Conservation (phyloP, 177 flowering plant genomes). For the Vitis hybrid region DNA sequence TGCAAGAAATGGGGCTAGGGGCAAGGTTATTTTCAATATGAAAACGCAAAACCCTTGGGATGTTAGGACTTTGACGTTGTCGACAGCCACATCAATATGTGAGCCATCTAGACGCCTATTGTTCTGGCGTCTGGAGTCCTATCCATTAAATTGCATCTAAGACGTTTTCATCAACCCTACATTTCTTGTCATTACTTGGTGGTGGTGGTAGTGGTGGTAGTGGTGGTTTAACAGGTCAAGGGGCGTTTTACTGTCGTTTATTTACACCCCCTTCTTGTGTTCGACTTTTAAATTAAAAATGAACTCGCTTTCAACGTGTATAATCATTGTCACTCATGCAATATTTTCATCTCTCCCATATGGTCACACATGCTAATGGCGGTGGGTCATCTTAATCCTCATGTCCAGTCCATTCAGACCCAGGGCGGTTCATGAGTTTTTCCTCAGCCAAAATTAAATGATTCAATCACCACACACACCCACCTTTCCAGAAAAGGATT, state of each 20-base stretch:
- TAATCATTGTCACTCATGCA: slow-evolving; percentile 1
- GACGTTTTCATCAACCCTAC: too few species aligned
- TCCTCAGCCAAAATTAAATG: slow-evolving; percentile 11
- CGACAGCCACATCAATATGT: too few species aligned
- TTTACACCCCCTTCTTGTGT: neutral
- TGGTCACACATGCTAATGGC: neutral
- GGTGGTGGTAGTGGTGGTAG: too few species aligned
- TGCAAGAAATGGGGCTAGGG: too few species aligned
- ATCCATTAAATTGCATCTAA: too few species aligned
- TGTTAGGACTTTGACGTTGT: too few species aligned
- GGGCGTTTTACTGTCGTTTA: neutral
- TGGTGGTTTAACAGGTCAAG: too few species aligned
- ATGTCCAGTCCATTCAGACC: neutral
- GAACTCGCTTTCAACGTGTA: neutral
- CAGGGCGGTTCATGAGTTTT: slow-evolving; percentile 11
- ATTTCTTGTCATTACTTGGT: too few species aligned
- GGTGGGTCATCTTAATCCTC: slow-evolving; percentile 17
- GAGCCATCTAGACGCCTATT: too few species aligned
- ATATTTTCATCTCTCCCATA: neutral
- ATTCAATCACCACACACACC: slow-evolving; percentile 5
- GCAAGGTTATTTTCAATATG: too few species aligned
- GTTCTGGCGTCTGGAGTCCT: too few species aligned
- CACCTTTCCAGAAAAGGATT: neutral
- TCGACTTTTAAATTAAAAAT: neutral
- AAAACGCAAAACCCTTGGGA: too few species aligned